Conservation (phyloP, 768 basidiomycete species). For the Termitomyces sp. region DNA sequence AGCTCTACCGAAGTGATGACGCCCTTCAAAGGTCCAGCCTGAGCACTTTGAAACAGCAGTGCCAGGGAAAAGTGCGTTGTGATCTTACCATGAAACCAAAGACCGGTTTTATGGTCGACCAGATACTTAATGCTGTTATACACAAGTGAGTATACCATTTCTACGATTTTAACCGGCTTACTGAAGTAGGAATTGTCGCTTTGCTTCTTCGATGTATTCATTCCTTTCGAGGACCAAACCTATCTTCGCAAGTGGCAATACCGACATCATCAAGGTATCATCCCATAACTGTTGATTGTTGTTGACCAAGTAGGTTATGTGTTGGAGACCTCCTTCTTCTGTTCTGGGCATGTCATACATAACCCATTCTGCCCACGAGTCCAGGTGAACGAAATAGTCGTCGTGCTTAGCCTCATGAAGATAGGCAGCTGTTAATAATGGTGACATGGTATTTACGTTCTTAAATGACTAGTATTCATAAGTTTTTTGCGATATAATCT, state of each 20-base stretch:
- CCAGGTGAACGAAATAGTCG: constrained; percentile 32
- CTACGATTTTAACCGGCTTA: constrained; percentile 16
- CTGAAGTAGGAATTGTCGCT: constrained; percentile 47
- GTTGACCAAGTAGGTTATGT: constrained; percentile 37
- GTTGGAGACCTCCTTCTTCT: constrained; percentile 42
- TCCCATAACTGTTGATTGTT: constrained; percentile 50
- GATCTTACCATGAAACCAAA: constrained; percentile 43
- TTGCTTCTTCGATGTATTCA: constrained; percentile 50
- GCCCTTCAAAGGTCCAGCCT: constrained; percentile 43
- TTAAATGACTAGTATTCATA: constrained; percentile 14
- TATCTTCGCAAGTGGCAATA: constrained; percentile 52
- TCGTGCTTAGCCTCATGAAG: constrained; percentile 31
- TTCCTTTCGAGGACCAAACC: constrained; percentile 45
- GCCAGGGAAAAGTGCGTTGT: not conserved
- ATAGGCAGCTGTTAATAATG: constrained; percentile 40
- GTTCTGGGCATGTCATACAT: constrained; percentile 44
- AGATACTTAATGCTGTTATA: constrained; percentile 36
- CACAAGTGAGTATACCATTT: not conserved
- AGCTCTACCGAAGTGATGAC: constrained; percentile 41
- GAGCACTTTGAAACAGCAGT: not conserved
- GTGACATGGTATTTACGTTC: constrained; percentile 57
- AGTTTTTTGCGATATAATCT: not conserved
- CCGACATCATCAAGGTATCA: constrained; percentile 56
- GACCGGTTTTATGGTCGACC: constrained; percentile 36
- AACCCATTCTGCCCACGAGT: constrained; percentile 49